Evolutionary conservation across 73 alveolate species (phyloP).

Genomic region (Durusdinium trenchii): DNA sequence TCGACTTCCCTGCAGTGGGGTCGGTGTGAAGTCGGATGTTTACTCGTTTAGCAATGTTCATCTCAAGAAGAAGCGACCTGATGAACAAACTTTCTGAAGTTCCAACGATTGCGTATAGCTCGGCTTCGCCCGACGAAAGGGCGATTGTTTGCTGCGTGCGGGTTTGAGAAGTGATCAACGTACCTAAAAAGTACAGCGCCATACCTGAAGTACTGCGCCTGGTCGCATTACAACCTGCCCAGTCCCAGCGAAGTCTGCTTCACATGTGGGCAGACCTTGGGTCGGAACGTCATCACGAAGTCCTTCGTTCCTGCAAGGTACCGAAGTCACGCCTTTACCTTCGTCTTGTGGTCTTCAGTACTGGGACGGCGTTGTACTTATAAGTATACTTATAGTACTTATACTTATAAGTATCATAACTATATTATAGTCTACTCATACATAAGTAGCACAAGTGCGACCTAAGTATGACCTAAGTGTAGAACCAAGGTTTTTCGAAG

Average conservation of each 20-base stretch:
- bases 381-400: too few relatives aligned
- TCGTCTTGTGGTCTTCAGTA: not conserved
- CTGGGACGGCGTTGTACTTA: too few relatives aligned
- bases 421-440: too few relatives aligned
- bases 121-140: constrained; percentile 9
- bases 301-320: not conserved
- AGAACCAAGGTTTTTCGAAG: too few relatives aligned
- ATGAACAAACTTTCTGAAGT: constrained; percentile 17
- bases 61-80: not conserved
- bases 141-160: constrained; percentile 2
- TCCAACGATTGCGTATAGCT: constrained; percentile 34
- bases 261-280: not conserved
- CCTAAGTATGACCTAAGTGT: too few relatives aligned
- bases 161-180: not conserved
- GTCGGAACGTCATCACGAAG: not conserved
- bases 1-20: not conserved
- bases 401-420: too few relatives aligned
- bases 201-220: constrained; percentile 11
- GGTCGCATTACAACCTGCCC: constrained; percentile 5
- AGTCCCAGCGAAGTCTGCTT: not conserved
- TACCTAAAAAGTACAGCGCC: not conserved
- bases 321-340: not conserved
- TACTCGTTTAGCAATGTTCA: not conserved
- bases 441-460: too few relatives aligned
- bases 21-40: constrained; percentile 8